Evolutionary conservation across 768 basidiomycete genomes (phyloP).

Genomic region (Psilocybe cubensis): DNA sequence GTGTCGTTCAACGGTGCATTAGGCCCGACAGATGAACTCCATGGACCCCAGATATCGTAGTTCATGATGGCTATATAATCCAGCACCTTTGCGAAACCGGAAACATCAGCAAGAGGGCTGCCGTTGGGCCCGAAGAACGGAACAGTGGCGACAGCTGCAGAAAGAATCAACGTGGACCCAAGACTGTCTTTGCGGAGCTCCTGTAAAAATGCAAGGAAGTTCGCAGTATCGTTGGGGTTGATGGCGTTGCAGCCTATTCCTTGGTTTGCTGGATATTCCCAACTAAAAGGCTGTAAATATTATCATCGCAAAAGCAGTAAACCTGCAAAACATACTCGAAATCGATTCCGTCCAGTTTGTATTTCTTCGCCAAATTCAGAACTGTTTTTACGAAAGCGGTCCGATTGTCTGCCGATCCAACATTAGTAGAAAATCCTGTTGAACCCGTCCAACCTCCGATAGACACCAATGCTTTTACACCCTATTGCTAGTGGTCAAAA

Average conservation of each 20-base stretch:
- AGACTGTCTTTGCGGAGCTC: constrained; percentile 63
- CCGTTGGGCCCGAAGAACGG: constrained; percentile 53
- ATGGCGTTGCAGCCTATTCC: constrained; percentile 78
- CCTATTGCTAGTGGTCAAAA: constrained; percentile 32
- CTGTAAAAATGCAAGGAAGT: constrained; percentile 81
- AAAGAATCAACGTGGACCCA: constrained; percentile 60
- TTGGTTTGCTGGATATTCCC: constrained; percentile 81
- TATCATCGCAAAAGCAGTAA: background rate
- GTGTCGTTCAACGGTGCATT: constrained; percentile 88
- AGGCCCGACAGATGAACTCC: constrained; percentile 72
- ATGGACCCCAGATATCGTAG: constrained; percentile 71
- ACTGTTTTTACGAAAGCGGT: constrained; percentile 68
- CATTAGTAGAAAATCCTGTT: constrained; percentile 61
- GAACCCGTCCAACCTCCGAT: constrained; percentile 78
- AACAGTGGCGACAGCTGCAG: constrained; percentile 43
- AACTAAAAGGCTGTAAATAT: constrained; percentile 44
- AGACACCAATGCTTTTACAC: constrained; percentile 59
- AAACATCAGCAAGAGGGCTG: constrained; percentile 64
- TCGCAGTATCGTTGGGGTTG: constrained; percentile 64
- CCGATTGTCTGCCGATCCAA: constrained; percentile 60
- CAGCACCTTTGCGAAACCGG: constrained; percentile 71
- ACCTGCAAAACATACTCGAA: constrained; percentile 43
- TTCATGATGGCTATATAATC: constrained; percentile 63
- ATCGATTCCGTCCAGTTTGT: constrained; percentile 63
- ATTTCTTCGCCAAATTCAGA: constrained; percentile 50